Conservation (phyloP, 2,329 filamentous ascomycete species). For the Aureobasidium sp. region DNA sequence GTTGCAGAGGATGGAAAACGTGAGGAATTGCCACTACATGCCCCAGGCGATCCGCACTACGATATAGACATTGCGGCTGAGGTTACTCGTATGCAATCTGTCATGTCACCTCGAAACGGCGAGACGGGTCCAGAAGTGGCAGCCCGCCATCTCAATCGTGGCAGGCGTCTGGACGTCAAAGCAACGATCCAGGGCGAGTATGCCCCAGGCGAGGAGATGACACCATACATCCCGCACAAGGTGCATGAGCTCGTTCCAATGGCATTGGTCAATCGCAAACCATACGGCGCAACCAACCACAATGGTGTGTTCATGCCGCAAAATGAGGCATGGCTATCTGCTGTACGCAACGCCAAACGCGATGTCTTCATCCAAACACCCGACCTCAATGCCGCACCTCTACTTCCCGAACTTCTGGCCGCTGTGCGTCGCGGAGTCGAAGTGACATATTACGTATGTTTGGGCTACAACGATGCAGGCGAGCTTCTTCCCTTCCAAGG, state of each 20-base stretch:
- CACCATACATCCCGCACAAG: constrained; percentile 53
- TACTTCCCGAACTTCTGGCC: constrained; percentile 53
- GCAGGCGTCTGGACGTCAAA: constrained; percentile 20
- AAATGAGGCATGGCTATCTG: constrained; percentile 65
- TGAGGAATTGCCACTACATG: constrained; percentile 44
- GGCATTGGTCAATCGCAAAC: constrained; percentile 60
- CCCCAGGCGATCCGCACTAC: constrained; percentile 52
- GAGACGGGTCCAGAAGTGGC: constrained; percentile 52
- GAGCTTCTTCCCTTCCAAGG: constrained; percentile 69
- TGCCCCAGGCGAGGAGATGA: constrained; percentile 48
- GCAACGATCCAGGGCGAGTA: constrained; percentile 43
- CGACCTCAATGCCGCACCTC: constrained; percentile 62
- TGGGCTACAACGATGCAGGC: constrained; percentile 72
- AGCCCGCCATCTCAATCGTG: constrained; percentile 51
- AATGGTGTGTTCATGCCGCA: constrained; percentile 57
- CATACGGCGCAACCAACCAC: constrained; percentile 57
- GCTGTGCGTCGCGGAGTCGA: constrained; percentile 60
- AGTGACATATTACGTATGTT: constrained; percentile 62
- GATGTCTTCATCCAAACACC: constrained; percentile 72
- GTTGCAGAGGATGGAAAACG: constrained; percentile 15
- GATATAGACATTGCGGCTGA: constrained; percentile 54
- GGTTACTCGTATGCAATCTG: constrained; percentile 51
- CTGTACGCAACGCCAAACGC: constrained; percentile 53
- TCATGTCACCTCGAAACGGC: constrained; percentile 39
- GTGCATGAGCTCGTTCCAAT: constrained; percentile 55